phyloP scores from a whole-genome alignment of 495 filamentous ascomycete genomes.

The Bathelium albidoporum region DNA sequence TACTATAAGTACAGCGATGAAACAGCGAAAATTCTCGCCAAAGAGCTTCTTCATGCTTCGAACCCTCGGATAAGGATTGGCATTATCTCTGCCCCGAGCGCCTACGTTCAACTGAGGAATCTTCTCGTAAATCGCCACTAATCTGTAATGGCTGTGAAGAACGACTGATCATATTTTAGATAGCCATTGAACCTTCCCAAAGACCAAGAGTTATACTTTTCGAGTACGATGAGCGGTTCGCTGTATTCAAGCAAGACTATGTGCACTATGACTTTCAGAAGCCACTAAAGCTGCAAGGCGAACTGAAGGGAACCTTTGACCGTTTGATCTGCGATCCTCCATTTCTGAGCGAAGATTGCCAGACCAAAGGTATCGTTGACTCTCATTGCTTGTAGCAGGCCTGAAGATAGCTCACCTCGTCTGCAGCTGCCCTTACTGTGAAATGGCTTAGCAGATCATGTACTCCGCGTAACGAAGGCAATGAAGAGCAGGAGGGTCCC shows the following conservation, averaged over 20 bases:
- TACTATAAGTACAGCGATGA: slow-evolving; percentile 47
- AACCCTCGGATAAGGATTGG: slow-evolving; percentile 46
- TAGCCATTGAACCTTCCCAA: not conserved
- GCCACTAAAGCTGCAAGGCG: slow-evolving; percentile 49
- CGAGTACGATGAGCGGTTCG: slow-evolving; percentile 63
- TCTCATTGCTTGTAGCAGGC: not conserved
- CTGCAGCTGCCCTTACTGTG: slow-evolving; percentile 56
- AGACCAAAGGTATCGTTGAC: slow-evolving; percentile 55
- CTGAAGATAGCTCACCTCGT: slow-evolving; percentile 3
- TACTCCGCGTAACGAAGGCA: slow-evolving; percentile 1
- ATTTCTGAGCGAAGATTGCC: slow-evolving; percentile 69
- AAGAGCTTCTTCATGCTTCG: slow-evolving; percentile 49
- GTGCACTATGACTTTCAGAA: slow-evolving; percentile 60
- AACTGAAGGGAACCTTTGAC: slow-evolving; percentile 54
- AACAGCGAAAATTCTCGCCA: slow-evolving; percentile 52
- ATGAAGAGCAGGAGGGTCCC: slow-evolving; percentile 6
- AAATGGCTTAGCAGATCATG: slow-evolving; percentile 52
- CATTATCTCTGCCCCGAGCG: slow-evolving; percentile 64
- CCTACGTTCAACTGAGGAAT: slow-evolving; percentile 65
- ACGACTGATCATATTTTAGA: not conserved
- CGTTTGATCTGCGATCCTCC: slow-evolving; percentile 66
- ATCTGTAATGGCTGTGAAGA: not conserved
- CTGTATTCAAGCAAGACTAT: slow-evolving; percentile 56
- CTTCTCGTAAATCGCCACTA: slow-evolving; percentile 40
- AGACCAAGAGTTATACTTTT: slow-evolving; percentile 50